Percentiles rank a stretch among this genome's conserved stretches.
Conservation (phyloP, 164 flowering plant species). For the grape (Vitis vinifera) region ASM3070453v1 NC_081820.1:4212001-4212500, state of each 20-base stretch:
- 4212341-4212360: too few relatives aligned
- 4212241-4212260: slow-evolving; percentile 19
- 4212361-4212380: too few relatives aligned
- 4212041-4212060: background rate
- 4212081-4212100: slow-evolving; percentile 1
- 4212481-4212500: too few relatives aligned
- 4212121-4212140: slow-evolving; percentile 41
- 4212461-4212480: too few relatives aligned
- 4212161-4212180: slow-evolving; percentile 43
- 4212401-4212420: too few relatives aligned
- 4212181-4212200: slow-evolving; percentile 34
- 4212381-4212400: too few relatives aligned
- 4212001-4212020: too few relatives aligned
- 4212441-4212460: too few relatives aligned
- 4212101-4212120: slow-evolving; percentile 40
- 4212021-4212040: background rate
- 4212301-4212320: too few relatives aligned
- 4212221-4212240: slow-evolving; percentile 14
- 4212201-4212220: slow-evolving; percentile 13
- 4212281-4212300: slow-evolving; percentile 12
- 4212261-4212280: slow-evolving; percentile 39
- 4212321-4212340: too few relatives aligned
- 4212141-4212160: slow-evolving; percentile 45
- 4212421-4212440: too few relatives aligned
- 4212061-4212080: background rate